These are phyloP conservation scores for Talaromyces sp. DNA, from an alignment of 2,329 filamentous ascomycete species.

Conservation along the genomic window DNA sequence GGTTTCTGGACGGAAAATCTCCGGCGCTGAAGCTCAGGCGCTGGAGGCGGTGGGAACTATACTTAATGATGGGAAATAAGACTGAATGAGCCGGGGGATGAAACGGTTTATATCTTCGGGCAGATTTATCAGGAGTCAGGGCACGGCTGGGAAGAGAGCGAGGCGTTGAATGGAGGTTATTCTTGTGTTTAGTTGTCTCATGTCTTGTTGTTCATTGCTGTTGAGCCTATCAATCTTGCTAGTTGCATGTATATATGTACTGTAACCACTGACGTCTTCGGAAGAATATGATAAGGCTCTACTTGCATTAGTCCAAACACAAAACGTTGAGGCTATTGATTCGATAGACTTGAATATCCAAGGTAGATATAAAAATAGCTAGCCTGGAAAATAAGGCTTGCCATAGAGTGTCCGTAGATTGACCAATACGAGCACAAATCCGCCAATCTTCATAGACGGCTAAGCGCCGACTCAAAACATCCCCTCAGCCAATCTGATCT, in stretches of 20 bases:
- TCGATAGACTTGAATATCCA: not conserved
- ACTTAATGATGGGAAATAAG: constrained; percentile 25
- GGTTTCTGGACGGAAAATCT: constrained; percentile 41
- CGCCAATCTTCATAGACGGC: not conserved
- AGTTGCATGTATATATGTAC: not conserved
- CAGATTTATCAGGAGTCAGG: not conserved
- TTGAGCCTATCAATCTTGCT: not conserved
- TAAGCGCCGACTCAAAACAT: constrained; percentile 11
- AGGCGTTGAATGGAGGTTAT: constrained; percentile 14
- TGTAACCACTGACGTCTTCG: not conserved
- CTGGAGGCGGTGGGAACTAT: constrained; percentile 42
- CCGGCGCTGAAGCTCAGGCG: constrained; percentile 41
- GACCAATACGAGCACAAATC: not conserved
- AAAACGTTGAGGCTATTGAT: not conserved
- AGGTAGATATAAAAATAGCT: not conserved
- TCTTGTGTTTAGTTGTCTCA: not conserved
- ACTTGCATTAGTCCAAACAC: not conserved
- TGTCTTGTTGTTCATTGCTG: not conserved
- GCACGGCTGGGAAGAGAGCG: not conserved
- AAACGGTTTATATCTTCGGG: not conserved
- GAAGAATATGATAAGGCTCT: not conserved
- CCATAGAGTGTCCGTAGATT: not conserved
- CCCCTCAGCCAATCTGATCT: not conserved
- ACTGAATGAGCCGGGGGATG: not conserved
- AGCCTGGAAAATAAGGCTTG: constrained; percentile 1